phyloP scores from a whole-genome alignment of 305 asterid species.

The Galium porrigens region DNA sequence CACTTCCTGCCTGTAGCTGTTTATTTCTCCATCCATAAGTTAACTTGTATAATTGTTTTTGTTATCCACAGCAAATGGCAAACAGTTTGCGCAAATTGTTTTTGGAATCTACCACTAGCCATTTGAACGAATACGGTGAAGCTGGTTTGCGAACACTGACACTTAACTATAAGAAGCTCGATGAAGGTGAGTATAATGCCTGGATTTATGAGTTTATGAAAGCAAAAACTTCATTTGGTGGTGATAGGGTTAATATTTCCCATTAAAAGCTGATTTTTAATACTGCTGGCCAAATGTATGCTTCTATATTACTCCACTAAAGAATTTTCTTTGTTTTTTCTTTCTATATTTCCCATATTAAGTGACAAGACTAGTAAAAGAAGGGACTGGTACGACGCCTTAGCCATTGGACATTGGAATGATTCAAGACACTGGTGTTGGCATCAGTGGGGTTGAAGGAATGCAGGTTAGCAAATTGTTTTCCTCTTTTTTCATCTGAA shows the following conservation, averaged over 20 bases:
- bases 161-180: slow-evolving; percentile 63
- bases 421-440: background rate
- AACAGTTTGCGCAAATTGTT: slow-evolving; percentile 18
- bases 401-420: background rate
- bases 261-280: background rate
- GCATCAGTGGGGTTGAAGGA: slow-evolving; percentile 39
- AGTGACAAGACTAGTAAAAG: background rate
- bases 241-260: slow-evolving; percentile 44
- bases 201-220: slow-evolving; percentile 60
- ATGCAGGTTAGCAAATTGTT: slow-evolving; percentile 44
- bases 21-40: background rate
- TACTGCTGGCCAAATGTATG: background rate
- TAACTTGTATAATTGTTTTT: slow-evolving; percentile 4
- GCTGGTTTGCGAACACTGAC: slow-evolving; percentile 73
- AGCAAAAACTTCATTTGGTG: slow-evolving; percentile 51
- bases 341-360: background rate
- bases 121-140: slow-evolving; percentile 70
- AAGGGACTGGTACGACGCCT: background rate
- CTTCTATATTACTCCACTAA: background rate
- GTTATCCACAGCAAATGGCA: slow-evolving; percentile 45
- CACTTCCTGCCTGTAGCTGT: background rate
- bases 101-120: slow-evolving; percentile 46
- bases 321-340: background rate
- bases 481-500: background rate
- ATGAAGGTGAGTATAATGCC: slow-evolving; percentile 43